Percentiles rank a stretch among this genome's conserved stretches.
phyloP scores from a whole-genome alignment of 225 moss, liverwort and hornwort species.

The Straminergon stramineum region DNA sequence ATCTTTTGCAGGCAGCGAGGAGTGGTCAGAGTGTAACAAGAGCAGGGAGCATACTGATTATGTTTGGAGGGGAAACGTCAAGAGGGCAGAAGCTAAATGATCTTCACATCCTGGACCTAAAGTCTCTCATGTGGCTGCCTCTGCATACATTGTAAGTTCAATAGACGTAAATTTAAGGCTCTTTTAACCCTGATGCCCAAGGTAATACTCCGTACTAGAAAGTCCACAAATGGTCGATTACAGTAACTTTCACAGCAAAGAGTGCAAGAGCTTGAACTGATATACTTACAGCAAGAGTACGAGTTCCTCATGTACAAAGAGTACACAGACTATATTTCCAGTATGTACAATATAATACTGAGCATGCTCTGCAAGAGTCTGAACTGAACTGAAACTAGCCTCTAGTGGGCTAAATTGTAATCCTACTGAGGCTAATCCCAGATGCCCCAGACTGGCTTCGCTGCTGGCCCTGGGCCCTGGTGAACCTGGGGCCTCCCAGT shows the following conservation, averaged over 20 bases:
- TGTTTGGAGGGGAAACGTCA: slow-evolving; percentile 80
- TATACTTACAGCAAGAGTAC: not conserved
- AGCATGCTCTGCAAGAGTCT: not conserved
- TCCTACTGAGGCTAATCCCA: not conserved
- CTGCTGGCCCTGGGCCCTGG: not conserved
- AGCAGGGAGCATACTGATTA: slow-evolving; percentile 76
- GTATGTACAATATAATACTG: not conserved
- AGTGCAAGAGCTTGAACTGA: not conserved
- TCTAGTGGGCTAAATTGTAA: not conserved
- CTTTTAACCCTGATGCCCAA: not conserved
- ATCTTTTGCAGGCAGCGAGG: slow-evolving; percentile 47
- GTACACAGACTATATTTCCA: not conserved
- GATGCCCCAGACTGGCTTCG: not conserved
- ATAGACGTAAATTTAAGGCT: not conserved
- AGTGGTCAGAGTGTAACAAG: slow-evolving; percentile 83
- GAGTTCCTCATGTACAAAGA: not conserved
- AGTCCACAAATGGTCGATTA: not conserved
- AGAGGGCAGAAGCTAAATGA: slow-evolving; percentile 79
- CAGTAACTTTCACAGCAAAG: not conserved
- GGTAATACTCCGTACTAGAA: not conserved
- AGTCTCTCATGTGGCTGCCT: slow-evolving; percentile 82
- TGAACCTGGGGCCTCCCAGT: not conserved
- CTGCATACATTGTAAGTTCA: slow-evolving; percentile 61
- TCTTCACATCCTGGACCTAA: slow-evolving; percentile 75
- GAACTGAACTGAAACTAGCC: not conserved